Conservation (phyloP, 768 basidiomycete species). For the Lentinula lateritia region DNA sequence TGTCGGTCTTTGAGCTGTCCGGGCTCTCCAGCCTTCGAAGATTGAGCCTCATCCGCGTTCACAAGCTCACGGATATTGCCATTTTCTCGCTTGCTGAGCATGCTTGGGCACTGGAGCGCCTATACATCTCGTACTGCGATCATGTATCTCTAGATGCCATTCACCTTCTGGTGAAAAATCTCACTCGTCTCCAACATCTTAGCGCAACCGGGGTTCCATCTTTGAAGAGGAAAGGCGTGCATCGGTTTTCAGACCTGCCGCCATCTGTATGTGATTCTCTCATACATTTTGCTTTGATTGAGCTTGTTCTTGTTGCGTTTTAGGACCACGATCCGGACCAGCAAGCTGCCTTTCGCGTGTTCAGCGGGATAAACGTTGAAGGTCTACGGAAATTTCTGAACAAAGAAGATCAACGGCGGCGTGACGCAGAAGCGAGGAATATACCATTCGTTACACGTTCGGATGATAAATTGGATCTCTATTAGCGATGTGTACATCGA, state of each 20-base stretch:
- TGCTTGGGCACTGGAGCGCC: conserved; percentile 60
- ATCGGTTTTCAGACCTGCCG: conserved; percentile 70
- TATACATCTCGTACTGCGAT: conserved; percentile 86
- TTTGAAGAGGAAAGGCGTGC: conserved; percentile 62
- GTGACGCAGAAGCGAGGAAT: conserved; percentile 53
- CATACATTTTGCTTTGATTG: background rate
- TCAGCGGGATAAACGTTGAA: conserved; percentile 60
- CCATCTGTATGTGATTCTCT: conserved; percentile 45
- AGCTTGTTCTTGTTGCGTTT: conserved; percentile 10
- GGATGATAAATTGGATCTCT: conserved; percentile 61
- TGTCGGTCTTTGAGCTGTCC: conserved; percentile 78
- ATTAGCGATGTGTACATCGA: conserved; percentile 26
- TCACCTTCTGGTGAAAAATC: conserved; percentile 58
- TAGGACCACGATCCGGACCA: conserved; percentile 67
- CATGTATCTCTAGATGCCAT: conserved; percentile 72
- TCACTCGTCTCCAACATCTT: conserved; percentile 63
- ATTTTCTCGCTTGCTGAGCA: conserved; percentile 76
- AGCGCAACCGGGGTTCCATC: conserved; percentile 76
- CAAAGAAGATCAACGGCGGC: conserved; percentile 56
- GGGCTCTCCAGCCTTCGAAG: conserved; percentile 63
- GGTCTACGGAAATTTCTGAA: conserved; percentile 65
- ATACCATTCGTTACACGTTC: conserved; percentile 55
- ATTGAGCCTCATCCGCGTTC: conserved; percentile 75
- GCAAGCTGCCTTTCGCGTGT: conserved; percentile 71
- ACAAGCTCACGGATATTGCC: conserved; percentile 80